Conservation (phyloP, 2,329 filamentous ascomycete species). For the Fusarium zealandicum region DNA sequence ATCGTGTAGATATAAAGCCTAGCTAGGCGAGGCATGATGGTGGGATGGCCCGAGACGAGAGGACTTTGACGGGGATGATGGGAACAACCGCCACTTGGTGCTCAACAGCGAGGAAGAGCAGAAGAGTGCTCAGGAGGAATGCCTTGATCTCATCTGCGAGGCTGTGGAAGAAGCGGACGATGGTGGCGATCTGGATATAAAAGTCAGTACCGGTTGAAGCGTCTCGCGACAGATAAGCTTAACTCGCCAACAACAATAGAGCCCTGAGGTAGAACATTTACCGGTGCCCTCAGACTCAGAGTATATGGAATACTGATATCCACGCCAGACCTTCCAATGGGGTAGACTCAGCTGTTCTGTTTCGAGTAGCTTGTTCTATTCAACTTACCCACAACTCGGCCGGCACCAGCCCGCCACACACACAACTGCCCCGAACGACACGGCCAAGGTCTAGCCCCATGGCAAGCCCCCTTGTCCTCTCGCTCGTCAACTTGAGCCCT, state of each 20-base stretch:
- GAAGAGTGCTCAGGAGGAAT: slow-evolving; percentile 62
- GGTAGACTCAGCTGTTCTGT: slow-evolving; percentile 47
- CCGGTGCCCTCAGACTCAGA: slow-evolving; percentile 13
- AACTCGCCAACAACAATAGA: slow-evolving; percentile 66
- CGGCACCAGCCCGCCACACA: slow-evolving; percentile 72
- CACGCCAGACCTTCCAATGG: slow-evolving; percentile 67
- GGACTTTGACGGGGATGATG: slow-evolving; percentile 75
- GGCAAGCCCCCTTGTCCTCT: slow-evolving; percentile 72
- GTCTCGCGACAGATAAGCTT: not conserved
- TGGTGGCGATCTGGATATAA: slow-evolving; percentile 61
- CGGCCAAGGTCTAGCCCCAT: slow-evolving; percentile 77
- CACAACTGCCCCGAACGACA: slow-evolving; percentile 74
- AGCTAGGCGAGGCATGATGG: slow-evolving; percentile 78
- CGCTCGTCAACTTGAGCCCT: slow-evolving; percentile 74
- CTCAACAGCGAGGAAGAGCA: slow-evolving; percentile 69
- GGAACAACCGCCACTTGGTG: slow-evolving; percentile 69
- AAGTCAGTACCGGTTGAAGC: not conserved
- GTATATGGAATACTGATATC: slow-evolving; percentile 68
- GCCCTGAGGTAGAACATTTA: slow-evolving; percentile 69
- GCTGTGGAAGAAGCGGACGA: slow-evolving; percentile 76
- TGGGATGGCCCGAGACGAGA: slow-evolving; percentile 73
- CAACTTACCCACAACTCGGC: slow-evolving; percentile 72
- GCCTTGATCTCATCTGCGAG: slow-evolving; percentile 69
- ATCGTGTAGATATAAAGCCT: slow-evolving; percentile 81
- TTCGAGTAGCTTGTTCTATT: not conserved